Evolutionary conservation across 2,329 filamentous ascomycete genomes (phyloP).

Genomic region (Fusarium heterosporum): DNA sequence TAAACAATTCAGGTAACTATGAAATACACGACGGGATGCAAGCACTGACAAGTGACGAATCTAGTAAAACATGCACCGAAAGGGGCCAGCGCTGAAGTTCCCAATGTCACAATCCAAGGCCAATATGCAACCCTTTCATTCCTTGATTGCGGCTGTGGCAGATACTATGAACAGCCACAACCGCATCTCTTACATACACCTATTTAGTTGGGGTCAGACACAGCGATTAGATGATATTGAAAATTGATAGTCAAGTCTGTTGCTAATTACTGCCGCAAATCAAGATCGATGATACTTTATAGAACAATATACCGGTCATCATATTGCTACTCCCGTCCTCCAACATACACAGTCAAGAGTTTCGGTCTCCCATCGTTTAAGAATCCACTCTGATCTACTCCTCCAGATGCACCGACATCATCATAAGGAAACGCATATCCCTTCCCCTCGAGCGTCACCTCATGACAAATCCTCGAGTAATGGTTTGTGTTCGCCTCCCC

Average conservation of each 20-base stretch:
- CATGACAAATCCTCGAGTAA: conserved; percentile 74
- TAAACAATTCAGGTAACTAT: too few relatives aligned
- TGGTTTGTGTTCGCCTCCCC: conserved; percentile 69
- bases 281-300: neutral
- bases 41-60: neutral
- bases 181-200: conserved; percentile 12
- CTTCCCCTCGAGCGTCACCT: conserved; percentile 65
- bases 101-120: neutral
- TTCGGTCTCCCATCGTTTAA: conserved; percentile 68
- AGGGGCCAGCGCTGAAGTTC: neutral
- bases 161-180: conserved; percentile 22
- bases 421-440: conserved; percentile 81
- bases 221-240: neutral
- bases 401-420: conserved; percentile 69
- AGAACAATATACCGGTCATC: neutral
- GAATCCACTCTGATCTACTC: conserved; percentile 70
- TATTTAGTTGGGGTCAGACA: neutral
- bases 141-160: conserved; percentile 21
- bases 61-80: neutral
- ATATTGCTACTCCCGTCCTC: conserved; percentile 48
- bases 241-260: neutral
- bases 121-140: conserved; percentile 21
- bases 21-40: neutral
- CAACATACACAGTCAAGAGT: conserved; percentile 68
- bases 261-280: neutral